phyloP scores from a whole-genome alignment of 2,329 filamentous ascomycete genomes.

The Dryadomyces quercivorus region DNA sequence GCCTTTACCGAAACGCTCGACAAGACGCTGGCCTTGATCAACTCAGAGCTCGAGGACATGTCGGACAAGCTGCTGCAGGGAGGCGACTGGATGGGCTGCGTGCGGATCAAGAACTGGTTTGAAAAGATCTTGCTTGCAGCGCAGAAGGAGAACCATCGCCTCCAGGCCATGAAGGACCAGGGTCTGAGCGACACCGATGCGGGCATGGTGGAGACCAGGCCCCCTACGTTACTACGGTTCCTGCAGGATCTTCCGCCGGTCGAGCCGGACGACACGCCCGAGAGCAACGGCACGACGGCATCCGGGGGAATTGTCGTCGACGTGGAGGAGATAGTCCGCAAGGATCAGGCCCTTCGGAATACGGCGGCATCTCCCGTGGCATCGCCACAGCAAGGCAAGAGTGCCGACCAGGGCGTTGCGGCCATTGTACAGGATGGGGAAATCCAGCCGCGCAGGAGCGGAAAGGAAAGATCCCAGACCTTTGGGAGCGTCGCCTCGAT shows the following conservation, averaged over 20 bases:
- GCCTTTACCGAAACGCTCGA: constrained; percentile 8
- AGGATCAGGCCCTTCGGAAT: background rate
- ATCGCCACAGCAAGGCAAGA: background rate
- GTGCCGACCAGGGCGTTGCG: no score
- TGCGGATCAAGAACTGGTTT: constrained; percentile 6
- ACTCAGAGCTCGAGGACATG: constrained; percentile 11
- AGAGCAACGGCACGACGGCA: no score
- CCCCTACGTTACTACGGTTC: no score
- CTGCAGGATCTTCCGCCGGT: background rate
- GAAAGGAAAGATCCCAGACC: background rate
- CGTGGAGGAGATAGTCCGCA: constrained; percentile 1
- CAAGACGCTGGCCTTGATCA: constrained; percentile 5
- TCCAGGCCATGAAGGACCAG: background rate
- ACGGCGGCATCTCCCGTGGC: background rate
- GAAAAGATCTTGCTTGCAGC: background rate
- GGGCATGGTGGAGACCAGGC: background rate
- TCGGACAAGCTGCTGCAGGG: constrained; percentile 10
- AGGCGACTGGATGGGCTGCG: constrained; percentile 9
- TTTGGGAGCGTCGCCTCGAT: background rate
- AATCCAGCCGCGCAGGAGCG: background rate
- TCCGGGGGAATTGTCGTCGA: background rate
- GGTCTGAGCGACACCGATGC: background rate
- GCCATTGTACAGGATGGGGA: background rate
- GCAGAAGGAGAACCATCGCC: constrained; percentile 4
- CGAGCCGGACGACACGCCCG: background rate